These are phyloP conservation scores for Fraxinus greggii DNA, from an alignment of 305 asterid genomes.

Conservation along the genomic window DNA sequence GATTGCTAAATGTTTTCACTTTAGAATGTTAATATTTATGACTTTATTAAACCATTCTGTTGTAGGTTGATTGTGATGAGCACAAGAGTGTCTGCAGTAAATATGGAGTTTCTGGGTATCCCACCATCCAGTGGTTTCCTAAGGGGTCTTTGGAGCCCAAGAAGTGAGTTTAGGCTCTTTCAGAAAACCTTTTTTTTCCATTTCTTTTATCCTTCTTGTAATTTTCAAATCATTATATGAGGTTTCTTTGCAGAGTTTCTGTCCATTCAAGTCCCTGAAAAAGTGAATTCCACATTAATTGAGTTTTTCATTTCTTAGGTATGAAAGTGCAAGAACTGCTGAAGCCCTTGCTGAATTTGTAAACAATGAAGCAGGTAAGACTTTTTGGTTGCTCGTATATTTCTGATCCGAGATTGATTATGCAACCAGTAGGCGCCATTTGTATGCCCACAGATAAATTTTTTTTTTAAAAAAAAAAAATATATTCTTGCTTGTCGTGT, in stretches of 20 bases:
- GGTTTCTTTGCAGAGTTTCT: not conserved
- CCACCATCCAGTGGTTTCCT: constrained; percentile 93
- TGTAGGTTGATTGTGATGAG: constrained; percentile 91
- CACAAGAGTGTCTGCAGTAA: constrained; percentile 79
- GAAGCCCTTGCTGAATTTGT: constrained; percentile 83
- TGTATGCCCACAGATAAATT: not conserved
- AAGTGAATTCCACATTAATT: constrained; percentile 15
- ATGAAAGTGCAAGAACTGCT: constrained; percentile 77
- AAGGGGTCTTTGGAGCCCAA: constrained; percentile 87
- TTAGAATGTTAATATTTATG: constrained; percentile 5
- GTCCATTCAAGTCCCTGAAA: constrained; percentile 12
- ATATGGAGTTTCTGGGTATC: constrained; percentile 84
- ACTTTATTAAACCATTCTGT: constrained; percentile 6
- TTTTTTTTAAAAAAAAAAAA: not conserved
- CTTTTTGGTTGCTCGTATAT: not conserved
- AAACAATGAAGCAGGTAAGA: constrained; percentile 77
- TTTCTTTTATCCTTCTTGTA: not conserved
- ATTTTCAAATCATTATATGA: not conserved
- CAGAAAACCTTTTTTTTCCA: not conserved
- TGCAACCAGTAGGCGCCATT: not conserved
- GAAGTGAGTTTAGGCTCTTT: constrained; percentile 45
- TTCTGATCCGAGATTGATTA: not conserved
- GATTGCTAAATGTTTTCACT: constrained; percentile 16
- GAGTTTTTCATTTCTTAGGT: constrained; percentile 42
- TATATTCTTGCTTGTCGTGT: not conserved